phyloP scores from a whole-genome alignment of 371 early-diverging fungal genomes.

The Syncephalastrum sp. region DNA sequence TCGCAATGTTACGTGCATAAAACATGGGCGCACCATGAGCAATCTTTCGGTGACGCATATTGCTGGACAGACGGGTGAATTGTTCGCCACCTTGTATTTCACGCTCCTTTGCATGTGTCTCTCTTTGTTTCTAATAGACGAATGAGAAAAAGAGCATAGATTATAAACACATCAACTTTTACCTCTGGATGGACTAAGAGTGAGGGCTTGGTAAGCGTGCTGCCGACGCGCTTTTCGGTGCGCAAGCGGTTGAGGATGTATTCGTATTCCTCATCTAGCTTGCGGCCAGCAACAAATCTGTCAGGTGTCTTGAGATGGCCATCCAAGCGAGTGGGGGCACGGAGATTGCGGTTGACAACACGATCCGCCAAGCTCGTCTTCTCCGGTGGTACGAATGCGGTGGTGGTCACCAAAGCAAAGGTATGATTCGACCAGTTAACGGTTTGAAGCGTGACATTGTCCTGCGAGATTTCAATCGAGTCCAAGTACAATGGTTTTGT shows the following conservation, averaged over 20 bases:
- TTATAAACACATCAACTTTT: slow-evolving; percentile 1
- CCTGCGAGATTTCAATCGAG: slow-evolving; percentile 8
- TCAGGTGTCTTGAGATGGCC: slow-evolving; percentile 7
- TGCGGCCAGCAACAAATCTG: slow-evolving; percentile 35
- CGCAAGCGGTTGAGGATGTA: slow-evolving; percentile 54
- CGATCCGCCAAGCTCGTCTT: neutral
- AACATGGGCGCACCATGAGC: no score
- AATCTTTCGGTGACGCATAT: no score
- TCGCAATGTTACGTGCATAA: no score
- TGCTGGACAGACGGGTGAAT: no score
- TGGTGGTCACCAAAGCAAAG: slow-evolving; percentile 25
- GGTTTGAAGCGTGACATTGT: slow-evolving; percentile 12
- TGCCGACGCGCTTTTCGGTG: slow-evolving; percentile 52
- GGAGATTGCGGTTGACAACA: neutral
- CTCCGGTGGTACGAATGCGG: slow-evolving; percentile 25
- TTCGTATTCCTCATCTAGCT: slow-evolving; percentile 56
- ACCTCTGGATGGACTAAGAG: slow-evolving; percentile 50
- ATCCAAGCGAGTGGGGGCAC: neutral
- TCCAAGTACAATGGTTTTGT: slow-evolving; percentile 3
- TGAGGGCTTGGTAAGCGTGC: slow-evolving; percentile 50
- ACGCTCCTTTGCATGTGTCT: slow-evolving; percentile 2
- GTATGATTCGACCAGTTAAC: slow-evolving; percentile 16
- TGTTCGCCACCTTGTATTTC: neutral
- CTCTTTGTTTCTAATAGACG: slow-evolving; percentile 4
- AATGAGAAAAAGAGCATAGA: neutral